phyloP scores from a whole-genome alignment of 768 basidiomycete genomes.

The Rhizopogon vulgaris region DNA sequence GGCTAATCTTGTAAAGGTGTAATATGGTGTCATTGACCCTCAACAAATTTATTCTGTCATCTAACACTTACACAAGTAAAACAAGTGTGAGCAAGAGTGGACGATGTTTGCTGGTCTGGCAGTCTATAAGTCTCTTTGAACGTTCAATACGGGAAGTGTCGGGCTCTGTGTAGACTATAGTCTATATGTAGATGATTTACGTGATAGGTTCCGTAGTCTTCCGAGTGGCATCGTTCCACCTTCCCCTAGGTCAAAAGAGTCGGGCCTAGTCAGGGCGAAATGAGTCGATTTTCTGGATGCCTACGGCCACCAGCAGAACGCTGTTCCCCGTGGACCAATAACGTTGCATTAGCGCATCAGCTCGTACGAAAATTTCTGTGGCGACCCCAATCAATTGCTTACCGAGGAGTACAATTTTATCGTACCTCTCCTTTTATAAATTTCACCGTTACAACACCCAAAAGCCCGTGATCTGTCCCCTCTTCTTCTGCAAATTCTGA shows the following conservation, averaged over 20 bases:
- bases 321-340: constrained; percentile 1
- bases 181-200: too few species aligned
- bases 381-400: too few species aligned
- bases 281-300: constrained; percentile 3
- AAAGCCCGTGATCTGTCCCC: neutral
- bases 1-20: neutral
- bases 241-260: neutral
- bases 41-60: neutral
- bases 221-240: neutral
- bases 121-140: too few species aligned
- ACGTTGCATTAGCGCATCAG: neutral
- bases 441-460: too few species aligned
- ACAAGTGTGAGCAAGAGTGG: too few species aligned
- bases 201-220: too few species aligned
- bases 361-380: neutral
- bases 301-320: neutral
- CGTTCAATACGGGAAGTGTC: too few species aligned
- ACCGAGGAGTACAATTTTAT: too few species aligned
- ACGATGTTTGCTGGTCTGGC: too few species aligned
- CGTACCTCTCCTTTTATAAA: too few species aligned
- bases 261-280: neutral
- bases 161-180: too few species aligned
- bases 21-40: neutral
- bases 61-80: too few species aligned
- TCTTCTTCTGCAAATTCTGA: constrained; percentile 1